Conservation (phyloP, 2,329 filamentous ascomycete genomes). For the Coniochaeta prunicola region DNA sequence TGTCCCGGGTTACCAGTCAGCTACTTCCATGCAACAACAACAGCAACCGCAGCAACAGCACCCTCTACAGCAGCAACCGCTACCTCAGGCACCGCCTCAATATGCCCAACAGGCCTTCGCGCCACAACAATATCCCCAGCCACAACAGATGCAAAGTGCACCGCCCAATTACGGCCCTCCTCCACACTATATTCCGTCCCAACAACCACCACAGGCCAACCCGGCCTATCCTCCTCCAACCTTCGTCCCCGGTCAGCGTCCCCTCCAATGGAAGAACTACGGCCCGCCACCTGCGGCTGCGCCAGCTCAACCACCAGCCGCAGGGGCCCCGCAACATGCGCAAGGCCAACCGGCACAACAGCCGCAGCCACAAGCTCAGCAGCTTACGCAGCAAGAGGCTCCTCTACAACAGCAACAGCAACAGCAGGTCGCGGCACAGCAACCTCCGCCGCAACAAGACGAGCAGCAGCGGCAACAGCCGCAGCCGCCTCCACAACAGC, state of each 20-base stretch:
- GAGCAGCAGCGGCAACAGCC: background rate
- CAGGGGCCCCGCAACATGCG: background rate
- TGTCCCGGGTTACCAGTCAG: background rate
- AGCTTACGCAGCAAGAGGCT: background rate
- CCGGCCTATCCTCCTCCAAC: background rate
- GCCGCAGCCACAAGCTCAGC: background rate
- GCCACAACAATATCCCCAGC: background rate
- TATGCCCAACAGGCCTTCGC: background rate
- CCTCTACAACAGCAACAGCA: background rate
- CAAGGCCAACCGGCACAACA: background rate
- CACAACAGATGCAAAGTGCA: background rate
- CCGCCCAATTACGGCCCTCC: background rate
- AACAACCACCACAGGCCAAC: background rate
- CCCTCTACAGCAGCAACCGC: conserved; percentile 4
- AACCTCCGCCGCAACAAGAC: background rate
- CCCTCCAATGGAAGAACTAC: background rate
- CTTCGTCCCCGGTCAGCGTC: background rate
- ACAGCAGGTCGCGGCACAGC: background rate
- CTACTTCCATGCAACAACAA: background rate
- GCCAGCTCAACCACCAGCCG: background rate
- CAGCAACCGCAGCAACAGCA: conserved; percentile 4
- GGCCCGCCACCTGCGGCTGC: background rate
- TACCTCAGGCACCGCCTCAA: background rate
- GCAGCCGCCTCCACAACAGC: background rate
- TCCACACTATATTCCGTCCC: background rate